A percentile compares a stretch with the other conserved stretches of the same genome.
Evolutionary conservation across 2,329 filamentous ascomycete genomes (phyloP).

Genomic region (Acrodontium crateriforme): DNA sequence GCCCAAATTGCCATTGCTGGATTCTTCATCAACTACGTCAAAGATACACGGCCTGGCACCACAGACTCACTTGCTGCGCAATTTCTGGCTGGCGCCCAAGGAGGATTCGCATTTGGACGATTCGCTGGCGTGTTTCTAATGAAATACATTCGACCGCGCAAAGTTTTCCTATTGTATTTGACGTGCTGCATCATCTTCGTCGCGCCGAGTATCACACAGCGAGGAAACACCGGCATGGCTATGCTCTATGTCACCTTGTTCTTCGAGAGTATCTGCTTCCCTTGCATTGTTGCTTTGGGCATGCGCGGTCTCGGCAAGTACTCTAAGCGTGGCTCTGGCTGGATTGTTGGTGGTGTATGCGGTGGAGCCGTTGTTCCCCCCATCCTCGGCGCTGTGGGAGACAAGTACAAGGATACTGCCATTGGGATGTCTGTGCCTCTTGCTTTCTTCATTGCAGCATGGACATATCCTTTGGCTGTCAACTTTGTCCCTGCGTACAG

Average conservation of each 20-base stretch:
- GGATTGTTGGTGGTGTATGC: constrained; percentile 56
- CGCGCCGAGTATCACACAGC: constrained; percentile 38
- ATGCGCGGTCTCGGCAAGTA: constrained; percentile 64
- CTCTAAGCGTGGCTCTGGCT: constrained; percentile 62
- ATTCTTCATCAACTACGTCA: constrained; percentile 56
- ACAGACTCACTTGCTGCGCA: constrained; percentile 45
- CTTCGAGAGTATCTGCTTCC: constrained; percentile 68
- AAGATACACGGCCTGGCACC: constrained; percentile 43
- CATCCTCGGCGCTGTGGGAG: constrained; percentile 53
- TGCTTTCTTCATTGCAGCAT: constrained; percentile 21
- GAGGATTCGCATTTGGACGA: constrained; percentile 56
- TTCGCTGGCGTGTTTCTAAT: constrained; percentile 55
- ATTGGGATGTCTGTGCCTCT: constrained; percentile 21
- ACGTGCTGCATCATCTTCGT: constrained; percentile 44
- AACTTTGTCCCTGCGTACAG: constrained; percentile 56
- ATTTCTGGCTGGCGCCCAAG: constrained; percentile 62
- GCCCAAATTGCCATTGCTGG: constrained; percentile 45
- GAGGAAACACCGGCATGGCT: constrained; percentile 38
- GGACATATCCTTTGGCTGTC: constrained; percentile 32
- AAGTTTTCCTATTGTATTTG: constrained; percentile 57
- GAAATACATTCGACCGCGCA: constrained; percentile 53
- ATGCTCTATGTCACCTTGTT: constrained; percentile 57
- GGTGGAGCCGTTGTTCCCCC: constrained; percentile 65
- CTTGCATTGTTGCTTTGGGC: constrained; percentile 65
- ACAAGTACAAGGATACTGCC: constrained; percentile 46